phyloP scores from a whole-genome alignment of 176 grass and related monocot species.

The bread wheat (Triticum aestivum) region DNA sequence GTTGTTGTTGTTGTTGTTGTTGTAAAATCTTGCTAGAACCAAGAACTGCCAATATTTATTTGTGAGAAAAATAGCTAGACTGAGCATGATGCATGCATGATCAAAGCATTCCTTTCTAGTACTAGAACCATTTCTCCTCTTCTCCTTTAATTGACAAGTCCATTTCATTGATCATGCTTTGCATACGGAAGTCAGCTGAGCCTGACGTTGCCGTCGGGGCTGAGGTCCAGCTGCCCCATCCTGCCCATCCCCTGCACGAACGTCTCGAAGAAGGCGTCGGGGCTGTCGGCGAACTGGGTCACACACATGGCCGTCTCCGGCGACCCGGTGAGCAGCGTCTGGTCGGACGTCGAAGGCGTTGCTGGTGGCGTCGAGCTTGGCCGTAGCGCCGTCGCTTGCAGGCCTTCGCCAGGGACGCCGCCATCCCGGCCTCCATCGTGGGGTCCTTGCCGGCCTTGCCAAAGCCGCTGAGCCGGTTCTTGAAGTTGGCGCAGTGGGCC shows the following conservation, averaged over 20 bases:
- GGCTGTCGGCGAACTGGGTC: constrained; percentile 25
- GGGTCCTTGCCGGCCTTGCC: constrained; percentile 18
- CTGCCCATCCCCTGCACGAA: constrained; percentile 40
- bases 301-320: constrained; percentile 20
- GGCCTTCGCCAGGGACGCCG: background rate
- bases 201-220: constrained; percentile 25
- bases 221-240: constrained; percentile 43
- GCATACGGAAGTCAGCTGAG: background rate
- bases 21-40: too few relatives aligned
- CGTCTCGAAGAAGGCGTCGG: constrained; percentile 32
- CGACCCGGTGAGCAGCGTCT: constrained; percentile 22
- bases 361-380: constrained; percentile 18
- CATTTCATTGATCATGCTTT: too few relatives aligned
- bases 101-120: too few relatives aligned
- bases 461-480: constrained; percentile 32
- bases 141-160: too few relatives aligned
- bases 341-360: constrained; percentile 50
- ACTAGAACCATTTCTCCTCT: too few relatives aligned
- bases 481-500: constrained; percentile 44
- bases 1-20: too few relatives aligned
- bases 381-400: constrained; percentile 24
- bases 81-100: too few relatives aligned
- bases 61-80: too few relatives aligned
- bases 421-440: constrained; percentile 26
- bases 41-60: too few relatives aligned